Percentiles rank a stretch among this genome's conserved stretches.
Evolutionary conservation across 352 stramenopile species (phyloP).

Genomic region (Phytopythium oedochilum): DNA sequence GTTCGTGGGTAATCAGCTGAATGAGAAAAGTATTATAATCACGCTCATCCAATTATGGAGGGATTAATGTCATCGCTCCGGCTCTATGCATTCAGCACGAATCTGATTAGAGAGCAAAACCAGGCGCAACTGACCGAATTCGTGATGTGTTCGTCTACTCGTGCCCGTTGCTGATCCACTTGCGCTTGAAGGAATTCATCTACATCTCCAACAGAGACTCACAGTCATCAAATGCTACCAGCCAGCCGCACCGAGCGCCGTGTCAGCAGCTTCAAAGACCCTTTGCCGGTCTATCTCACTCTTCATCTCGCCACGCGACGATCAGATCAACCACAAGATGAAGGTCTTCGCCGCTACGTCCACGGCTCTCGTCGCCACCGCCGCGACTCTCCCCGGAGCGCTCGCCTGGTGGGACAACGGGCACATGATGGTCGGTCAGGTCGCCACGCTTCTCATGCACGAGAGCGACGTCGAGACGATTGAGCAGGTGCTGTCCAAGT

Average conservation of each 20-base stretch:
- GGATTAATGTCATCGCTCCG: no score
- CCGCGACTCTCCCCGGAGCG: slow-evolving; percentile 11
- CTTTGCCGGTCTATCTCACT: background rate
- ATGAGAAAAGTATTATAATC: no score
- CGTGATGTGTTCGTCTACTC: background rate
- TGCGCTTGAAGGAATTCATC: no score
- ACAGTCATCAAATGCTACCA: no score
- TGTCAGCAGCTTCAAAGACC: no score
- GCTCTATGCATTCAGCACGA: background rate
- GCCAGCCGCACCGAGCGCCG: no score
- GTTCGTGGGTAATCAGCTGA: no score
- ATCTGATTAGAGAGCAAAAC: background rate
- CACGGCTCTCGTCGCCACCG: slow-evolving; percentile 2
- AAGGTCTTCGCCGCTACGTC: slow-evolving; percentile 23
- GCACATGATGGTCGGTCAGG: slow-evolving; percentile 55
- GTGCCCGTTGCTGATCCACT: no score
- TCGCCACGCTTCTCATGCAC: slow-evolving; percentile 46
- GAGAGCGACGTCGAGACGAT: slow-evolving; percentile 39
- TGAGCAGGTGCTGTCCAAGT: slow-evolving; percentile 34
- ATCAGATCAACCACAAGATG: slow-evolving; percentile 9
- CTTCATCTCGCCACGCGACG: background rate
- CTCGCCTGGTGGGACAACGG: slow-evolving; percentile 59
- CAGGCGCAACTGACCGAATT: background rate
- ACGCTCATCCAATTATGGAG: no score
- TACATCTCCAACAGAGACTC: no score